Conservation (phyloP, 805 yeast species). For the Teunomyces tritomae region DNA sequence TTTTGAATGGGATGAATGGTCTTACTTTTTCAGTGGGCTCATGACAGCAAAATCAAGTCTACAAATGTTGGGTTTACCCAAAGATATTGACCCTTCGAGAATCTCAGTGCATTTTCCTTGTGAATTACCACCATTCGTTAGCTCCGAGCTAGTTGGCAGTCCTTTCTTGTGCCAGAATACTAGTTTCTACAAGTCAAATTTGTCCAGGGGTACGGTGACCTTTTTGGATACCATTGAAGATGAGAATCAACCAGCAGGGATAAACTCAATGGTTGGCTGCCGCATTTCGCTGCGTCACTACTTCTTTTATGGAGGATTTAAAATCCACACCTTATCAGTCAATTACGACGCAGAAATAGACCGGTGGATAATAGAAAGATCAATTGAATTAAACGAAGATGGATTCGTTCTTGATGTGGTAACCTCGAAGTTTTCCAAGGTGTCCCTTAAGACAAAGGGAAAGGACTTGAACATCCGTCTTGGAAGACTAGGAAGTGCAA, state of each 20-base stretch:
- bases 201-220: slow-evolving; percentile 29
- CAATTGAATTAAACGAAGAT: slow-evolving; percentile 47
- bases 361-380: slow-evolving; percentile 40
- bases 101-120: slow-evolving; percentile 38
- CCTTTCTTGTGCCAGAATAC: slow-evolving; percentile 43
- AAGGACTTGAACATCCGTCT: slow-evolving; percentile 9
- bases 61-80: slow-evolving; percentile 31
- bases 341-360: slow-evolving; percentile 20
- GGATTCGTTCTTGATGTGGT: slow-evolving; percentile 59
- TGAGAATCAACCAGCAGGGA: slow-evolving; percentile 51
- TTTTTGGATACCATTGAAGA: slow-evolving; percentile 21
- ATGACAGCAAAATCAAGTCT: slow-evolving; percentile 17
- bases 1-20: slow-evolving; percentile 27
- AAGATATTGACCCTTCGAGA: slow-evolving; percentile 22
- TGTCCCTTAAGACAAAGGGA: slow-evolving; percentile 23
- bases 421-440: slow-evolving; percentile 47
- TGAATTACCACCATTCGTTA: slow-evolving; percentile 40
- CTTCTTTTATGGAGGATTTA: slow-evolving; percentile 71
- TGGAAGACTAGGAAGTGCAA: slow-evolving; percentile 34
- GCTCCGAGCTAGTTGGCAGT: slow-evolving; percentile 32
- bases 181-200: slow-evolving; percentile 28
- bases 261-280: slow-evolving; percentile 48
- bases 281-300: slow-evolving; percentile 55
- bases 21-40: slow-evolving; percentile 40
- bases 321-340: slow-evolving; percentile 25